These are phyloP conservation scores for Boletus reticulatus DNA, from an alignment of 768 basidiomycete genomes.

Conservation along the genomic window DNA sequence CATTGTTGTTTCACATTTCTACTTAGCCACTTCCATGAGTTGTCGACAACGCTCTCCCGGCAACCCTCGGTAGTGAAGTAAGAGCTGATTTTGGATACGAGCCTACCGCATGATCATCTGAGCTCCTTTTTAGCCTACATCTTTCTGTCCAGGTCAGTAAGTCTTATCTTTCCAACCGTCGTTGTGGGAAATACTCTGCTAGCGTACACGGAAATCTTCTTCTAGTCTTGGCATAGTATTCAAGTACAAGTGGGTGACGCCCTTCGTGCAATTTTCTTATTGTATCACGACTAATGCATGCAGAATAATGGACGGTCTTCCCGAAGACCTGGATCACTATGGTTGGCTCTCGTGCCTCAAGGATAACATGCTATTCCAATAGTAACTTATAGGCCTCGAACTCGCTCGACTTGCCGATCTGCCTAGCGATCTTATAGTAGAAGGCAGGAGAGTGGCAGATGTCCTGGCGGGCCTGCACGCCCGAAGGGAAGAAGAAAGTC, in stretches of 20 bases:
- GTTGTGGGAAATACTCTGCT: not conserved
- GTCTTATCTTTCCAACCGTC: not conserved
- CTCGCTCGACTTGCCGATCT: conserved; percentile 87
- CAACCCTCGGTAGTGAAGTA: conserved; percentile 83
- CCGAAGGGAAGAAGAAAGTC: conserved; percentile 58
- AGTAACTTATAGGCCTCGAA: conserved; percentile 63
- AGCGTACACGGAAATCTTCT: conserved; percentile 55
- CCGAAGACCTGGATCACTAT: conserved; percentile 66
- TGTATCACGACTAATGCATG: not conserved
- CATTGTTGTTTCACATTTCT: conserved; percentile 1
- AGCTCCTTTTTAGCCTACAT: conserved; percentile 56
- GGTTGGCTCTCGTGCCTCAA: conserved; percentile 42
- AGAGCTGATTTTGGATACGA: conserved; percentile 19
- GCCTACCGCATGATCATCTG: not conserved
- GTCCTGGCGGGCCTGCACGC: conserved; percentile 57
- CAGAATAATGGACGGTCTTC: conserved; percentile 74
- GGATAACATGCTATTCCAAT: not conserved
- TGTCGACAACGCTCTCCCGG: conserved; percentile 70
- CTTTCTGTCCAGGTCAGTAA: conserved; percentile 68
- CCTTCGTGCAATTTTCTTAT: not conserved
- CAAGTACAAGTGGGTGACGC: conserved; percentile 63
- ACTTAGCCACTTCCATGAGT: conserved; percentile 73
- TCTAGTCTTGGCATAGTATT: conserved; percentile 69
- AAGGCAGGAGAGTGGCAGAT: conserved; percentile 60
- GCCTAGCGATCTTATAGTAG: conserved; percentile 64